Base-by-base conservation (phyloP, 2,329 filamentous ascomycete species). In the Zymoseptoria brevis region DNA sequence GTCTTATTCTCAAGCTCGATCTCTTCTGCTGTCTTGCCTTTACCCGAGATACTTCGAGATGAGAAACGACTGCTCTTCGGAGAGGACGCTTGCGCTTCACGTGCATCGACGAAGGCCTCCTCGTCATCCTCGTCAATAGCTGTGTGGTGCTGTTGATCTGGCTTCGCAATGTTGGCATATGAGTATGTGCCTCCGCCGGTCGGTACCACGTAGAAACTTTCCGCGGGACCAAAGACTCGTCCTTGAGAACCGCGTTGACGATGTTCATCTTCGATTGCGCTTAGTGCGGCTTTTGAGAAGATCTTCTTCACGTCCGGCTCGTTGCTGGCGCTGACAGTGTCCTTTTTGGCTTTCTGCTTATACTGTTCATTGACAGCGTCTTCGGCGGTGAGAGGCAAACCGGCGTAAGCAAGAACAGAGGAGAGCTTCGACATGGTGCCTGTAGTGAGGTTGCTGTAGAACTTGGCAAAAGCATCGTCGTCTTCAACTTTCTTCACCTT, bases 161-260 rank as follows among this genome's bases (percentile, higher is more conserved):
- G 74, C 57, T 76, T 79, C 62, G 60, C 73, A 56, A 99, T 96
- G 62, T 88, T 91, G 51, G 94, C 92, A 70, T 97, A 99, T 0
- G 91, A 94, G 61, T 92, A 87, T 2, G 91, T 96, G 64, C 93
- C 91, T 4, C 94, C 93, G 19, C 89, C 90, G 0, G 89, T 89
- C 3, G 93, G 94, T 1, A 99, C 94, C 1, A 97, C 88, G 72
- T 96, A 97, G 76, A 99, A 99, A 8, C 89, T 94, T 64, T 84
- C 81, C 6, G 79, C 78, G 16, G 83, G 77, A 13, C 74, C 76
- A 11, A 77, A 75, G n/a, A 75, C 71, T 16, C 81, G 80, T 26
- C 86, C 81, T 0, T 84, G 66, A n/a, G 63, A 84, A 29, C 76
- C 74, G 3, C 68, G 66, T 41, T 69, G 67, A 24, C 70, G 67